These are phyloP conservation scores for Dysphania ambrosioides DNA, from an alignment of 148 eudicot species.

Conservation along the genomic window DNA sequence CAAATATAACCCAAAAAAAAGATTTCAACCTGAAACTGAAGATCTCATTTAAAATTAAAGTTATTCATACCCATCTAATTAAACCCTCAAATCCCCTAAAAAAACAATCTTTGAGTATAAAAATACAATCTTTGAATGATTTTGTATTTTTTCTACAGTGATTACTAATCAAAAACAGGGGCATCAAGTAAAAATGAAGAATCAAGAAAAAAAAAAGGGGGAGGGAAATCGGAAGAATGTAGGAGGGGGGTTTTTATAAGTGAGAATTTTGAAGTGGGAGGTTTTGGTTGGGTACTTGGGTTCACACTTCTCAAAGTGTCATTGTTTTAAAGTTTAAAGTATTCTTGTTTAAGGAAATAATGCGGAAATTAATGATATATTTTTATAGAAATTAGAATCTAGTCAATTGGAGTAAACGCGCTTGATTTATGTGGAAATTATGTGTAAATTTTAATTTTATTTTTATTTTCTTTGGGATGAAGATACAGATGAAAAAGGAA, in stretches of 20 bases:
- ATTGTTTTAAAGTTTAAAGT: background rate
- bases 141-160: background rate
- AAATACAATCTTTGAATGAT: background rate
- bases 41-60: conserved; percentile 13
- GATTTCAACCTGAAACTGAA: conserved; percentile 15
- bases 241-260: background rate
- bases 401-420: background rate
- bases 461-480: background rate
- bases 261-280: background rate
- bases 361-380: background rate
- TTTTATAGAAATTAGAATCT: background rate
- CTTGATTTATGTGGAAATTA: background rate
- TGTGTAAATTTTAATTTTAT: no score
- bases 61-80: conserved; percentile 7
- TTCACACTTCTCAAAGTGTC: background rate
- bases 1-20: background rate
- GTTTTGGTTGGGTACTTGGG: background rate
- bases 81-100: background rate
- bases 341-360: background rate
- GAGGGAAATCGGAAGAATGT: background rate
- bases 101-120: background rate
- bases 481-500: background rate
- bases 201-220: background rate
- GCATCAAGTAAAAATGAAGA: background rate
- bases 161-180: background rate